Evolutionary conservation across 768 basidiomycete species (phyloP).

Genomic region (Cystofilobasidium macerans): DNA sequence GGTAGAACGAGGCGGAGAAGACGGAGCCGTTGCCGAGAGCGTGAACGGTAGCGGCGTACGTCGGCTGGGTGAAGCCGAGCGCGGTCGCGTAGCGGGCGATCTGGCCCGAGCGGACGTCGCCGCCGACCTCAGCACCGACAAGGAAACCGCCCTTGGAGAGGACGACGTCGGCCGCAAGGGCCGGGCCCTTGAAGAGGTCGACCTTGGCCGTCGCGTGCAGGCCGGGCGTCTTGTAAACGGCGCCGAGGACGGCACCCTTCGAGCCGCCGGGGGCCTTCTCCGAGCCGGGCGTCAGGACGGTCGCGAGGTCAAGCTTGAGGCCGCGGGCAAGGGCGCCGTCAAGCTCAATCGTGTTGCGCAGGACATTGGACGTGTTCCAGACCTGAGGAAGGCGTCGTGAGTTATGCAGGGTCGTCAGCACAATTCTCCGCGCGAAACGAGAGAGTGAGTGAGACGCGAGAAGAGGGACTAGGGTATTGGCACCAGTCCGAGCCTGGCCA

Average conservation of each 20-base stretch:
- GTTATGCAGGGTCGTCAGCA: not conserved
- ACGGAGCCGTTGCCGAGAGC: constrained; percentile 78
- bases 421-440: too few species aligned
- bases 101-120: constrained; percentile 88
- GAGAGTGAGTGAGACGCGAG: too few species aligned
- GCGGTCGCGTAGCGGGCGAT: constrained; percentile 86
- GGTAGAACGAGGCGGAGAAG: constrained; percentile 95
- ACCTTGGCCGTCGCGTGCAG: constrained; percentile 81
- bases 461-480: not conserved
- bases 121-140: constrained; percentile 85
- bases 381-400: constrained; percentile 44
- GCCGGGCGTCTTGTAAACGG: constrained; percentile 90
- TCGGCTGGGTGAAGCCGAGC: constrained; percentile 86
- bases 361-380: constrained; percentile 89
- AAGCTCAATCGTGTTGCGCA: constrained; percentile 83
- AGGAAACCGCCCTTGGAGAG: constrained; percentile 95
- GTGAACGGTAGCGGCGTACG: constrained; percentile 78
- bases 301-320: constrained; percentile 83
- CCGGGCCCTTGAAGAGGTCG: constrained; percentile 95
- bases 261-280: constrained; percentile 45
- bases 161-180: constrained; percentile 90
- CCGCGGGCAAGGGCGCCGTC: constrained; percentile 96
- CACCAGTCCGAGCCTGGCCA: too few species aligned
- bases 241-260: constrained; percentile 71
- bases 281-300: constrained; percentile 59